These are phyloP conservation scores for Globisporangium echinulatum DNA, from an alignment of 352 stramenopile species.

Conservation along the genomic window DNA sequence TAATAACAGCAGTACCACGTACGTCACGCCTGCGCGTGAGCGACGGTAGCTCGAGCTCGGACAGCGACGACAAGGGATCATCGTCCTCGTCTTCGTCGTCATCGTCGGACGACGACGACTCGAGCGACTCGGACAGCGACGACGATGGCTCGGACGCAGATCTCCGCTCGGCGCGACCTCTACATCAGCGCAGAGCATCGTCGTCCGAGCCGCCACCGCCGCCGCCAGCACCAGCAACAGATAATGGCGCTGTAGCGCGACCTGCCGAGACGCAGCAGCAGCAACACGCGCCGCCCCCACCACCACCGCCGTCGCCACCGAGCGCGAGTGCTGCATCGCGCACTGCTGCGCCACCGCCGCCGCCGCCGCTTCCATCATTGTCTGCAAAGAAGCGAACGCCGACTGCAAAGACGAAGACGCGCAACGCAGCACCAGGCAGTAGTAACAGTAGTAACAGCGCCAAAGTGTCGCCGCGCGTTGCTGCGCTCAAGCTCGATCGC, in stretches of 20 bases:
- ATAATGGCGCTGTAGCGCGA: background rate
- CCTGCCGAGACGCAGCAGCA: background rate
- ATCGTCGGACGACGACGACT: constrained; percentile 29
- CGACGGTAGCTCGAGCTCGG: constrained; percentile 57
- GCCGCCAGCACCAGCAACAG: background rate
- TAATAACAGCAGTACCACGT: constrained; percentile 8
- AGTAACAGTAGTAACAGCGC: background rate
- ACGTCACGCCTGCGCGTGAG: constrained; percentile 35
- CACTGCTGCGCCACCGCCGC: constrained; percentile 7
- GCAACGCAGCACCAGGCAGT: background rate
- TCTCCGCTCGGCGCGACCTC: background rate
- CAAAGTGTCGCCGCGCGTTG: constrained; percentile 10
- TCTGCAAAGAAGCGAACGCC: constrained; percentile 12
- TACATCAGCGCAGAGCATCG: constrained; percentile 3
- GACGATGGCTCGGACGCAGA: constrained; percentile 10
- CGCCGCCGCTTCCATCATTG: constrained; percentile 9
- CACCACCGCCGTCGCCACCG: constrained; percentile 12
- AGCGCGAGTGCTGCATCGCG: background rate
- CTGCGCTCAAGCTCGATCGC: constrained; percentile 11
- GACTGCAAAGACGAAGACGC: constrained; percentile 16
- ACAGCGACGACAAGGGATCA: constrained; percentile 30
- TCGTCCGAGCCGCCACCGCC: background rate
- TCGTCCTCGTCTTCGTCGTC: constrained; percentile 27
- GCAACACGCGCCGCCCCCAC: constrained; percentile 16
- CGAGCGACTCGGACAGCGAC: constrained; percentile 12